Base-by-base conservation (phyloP, 2,329 filamentous ascomycete species). In the Cladophialophora yegresii region DNA sequence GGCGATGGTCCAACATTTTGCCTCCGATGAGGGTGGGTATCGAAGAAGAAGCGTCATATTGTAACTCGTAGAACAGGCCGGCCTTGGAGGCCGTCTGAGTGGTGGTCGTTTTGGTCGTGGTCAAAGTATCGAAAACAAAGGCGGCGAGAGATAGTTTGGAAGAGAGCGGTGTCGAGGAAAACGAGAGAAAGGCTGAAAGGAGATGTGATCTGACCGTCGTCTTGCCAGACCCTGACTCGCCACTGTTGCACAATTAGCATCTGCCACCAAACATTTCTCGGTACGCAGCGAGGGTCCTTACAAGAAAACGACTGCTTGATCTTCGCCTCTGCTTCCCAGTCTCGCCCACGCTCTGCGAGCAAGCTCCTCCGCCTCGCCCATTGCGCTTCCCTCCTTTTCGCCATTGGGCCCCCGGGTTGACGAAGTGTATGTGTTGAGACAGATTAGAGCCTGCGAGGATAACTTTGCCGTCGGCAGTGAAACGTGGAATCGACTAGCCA, bases 51-150 rank as follows among this genome's bases (percentile, higher is more conserved):
- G 91, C 96, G 76, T 99, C 93, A 75, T 99, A 99, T 77, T 99
- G 95, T 49, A 99, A 83, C 77, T 99, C 95, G 76, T 95, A 95
- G 75, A 96, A 96, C 16, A 99, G 84, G 67, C 95, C 95, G 10
- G 95, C 90, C 77, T 98, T 98, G 57, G 93, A 98, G 30, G 95
- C 95, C 1, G 92, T 96, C 1, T 93, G 93, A 0, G 93, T 98
- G 1, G 93, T 98, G 36, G 93, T 88, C 1, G 93, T 96, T 80
- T 99, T 99, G 28, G 95, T 99, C 1, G 95, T 98, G 4, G 95
- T 99, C 65, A 99, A 84, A 1, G 92, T 90, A 75, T 99, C 95
- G 76, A 99, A 99, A 65, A 98, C 87, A 76, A 97, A 99, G 50
- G 93, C 89, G 23, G 93, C 93, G 56, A 96, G 89, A 2, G 93